Evolutionary conservation across 257 asterid species (phyloP), one percentile per base, ranked within the genome.

Genomic region (Nicotiana tabacum): DNA sequence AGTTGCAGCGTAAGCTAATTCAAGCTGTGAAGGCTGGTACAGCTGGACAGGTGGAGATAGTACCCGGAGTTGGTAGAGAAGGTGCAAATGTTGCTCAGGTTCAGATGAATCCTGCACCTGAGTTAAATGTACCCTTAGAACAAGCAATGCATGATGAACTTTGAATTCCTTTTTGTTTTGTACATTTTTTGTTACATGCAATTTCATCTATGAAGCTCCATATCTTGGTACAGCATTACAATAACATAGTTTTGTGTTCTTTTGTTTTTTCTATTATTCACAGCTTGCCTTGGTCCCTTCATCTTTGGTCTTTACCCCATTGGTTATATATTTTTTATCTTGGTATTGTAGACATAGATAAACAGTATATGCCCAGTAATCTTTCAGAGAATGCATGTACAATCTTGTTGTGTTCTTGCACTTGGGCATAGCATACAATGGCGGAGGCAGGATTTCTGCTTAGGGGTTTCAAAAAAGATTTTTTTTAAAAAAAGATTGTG

Each of bases 71-170:
- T 35, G 91, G 83, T 27, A 48, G 88, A 82, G 87, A 84, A 66
- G 91, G 77, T 83, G 64, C 82, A 58, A 85, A 91, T 67, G 87
- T 83, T 69, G 88, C 88, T 78, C 93, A 85, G 18, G 88, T 86
- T 77, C 93, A 83, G 30, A 86, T 80, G 61, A 86, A 88, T 67
- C 86, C 81, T 48, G 89, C 61, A 82, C 97, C 90, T 1, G 78
- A 78, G 70, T 48, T 91, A 64, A 86, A 87, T 87, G 84, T 85
- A 67, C 95, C 91, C 66, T 79, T 90, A 76, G 94, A 87, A 85
- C 93, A 89, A 85, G 89, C 58, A 51, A 77, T 91, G 93, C 99
- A 90, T 56, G 99, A 93, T 66, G 99, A 93, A 88, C 97, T 95
- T 84, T 95, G 89, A 92, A 74, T 5, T 65, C 30, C 30, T 27